Percentiles rank a stretch among this genome's conserved stretches.
phyloP scores from a whole-genome alignment of 495 filamentous ascomycete genomes.

The Ramalina peruviana region DNA sequence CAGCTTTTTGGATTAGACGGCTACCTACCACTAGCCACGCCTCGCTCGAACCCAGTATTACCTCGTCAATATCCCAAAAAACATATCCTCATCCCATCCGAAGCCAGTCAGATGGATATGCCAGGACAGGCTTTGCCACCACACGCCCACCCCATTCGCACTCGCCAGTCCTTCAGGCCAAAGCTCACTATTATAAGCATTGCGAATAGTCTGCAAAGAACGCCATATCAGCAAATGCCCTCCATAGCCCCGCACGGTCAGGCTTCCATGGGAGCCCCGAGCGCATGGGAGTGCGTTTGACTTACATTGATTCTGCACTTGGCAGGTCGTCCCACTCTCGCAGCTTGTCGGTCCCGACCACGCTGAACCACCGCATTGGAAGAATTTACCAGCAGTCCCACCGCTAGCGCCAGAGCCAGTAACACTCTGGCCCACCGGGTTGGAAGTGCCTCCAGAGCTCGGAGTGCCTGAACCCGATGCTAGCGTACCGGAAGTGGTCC shows the following conservation, averaged over 20 bases:
- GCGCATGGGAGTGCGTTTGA: background rate
- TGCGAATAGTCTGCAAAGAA: background rate
- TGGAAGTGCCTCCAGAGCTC: background rate
- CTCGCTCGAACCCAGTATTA: too few relatives aligned
- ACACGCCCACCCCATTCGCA: too few relatives aligned
- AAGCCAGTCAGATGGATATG: too few relatives aligned
- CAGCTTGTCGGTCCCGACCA: background rate
- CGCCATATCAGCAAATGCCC: background rate
- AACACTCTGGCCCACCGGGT: background rate
- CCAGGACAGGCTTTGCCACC: too few relatives aligned
- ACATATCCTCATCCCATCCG: too few relatives aligned
- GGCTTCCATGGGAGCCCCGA: background rate
- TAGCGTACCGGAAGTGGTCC: too few relatives aligned
- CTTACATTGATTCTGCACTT: conserved; percentile 1
- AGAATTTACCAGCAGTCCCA: background rate
- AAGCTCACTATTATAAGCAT: background rate
- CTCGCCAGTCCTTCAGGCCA: too few relatives aligned
- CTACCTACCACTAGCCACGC: too few relatives aligned
- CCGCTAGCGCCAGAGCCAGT: background rate
- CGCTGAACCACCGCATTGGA: background rate
- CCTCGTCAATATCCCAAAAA: too few relatives aligned
- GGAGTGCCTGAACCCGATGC: background rate
- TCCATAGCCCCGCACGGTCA: background rate
- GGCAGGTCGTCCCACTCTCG: background rate
- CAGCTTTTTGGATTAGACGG: too few relatives aligned